Percentiles rank a stretch among this genome's conserved stretches.
Conservation (phyloP, 306 rosid genomes). For the Casuarina glauca region DNA sequence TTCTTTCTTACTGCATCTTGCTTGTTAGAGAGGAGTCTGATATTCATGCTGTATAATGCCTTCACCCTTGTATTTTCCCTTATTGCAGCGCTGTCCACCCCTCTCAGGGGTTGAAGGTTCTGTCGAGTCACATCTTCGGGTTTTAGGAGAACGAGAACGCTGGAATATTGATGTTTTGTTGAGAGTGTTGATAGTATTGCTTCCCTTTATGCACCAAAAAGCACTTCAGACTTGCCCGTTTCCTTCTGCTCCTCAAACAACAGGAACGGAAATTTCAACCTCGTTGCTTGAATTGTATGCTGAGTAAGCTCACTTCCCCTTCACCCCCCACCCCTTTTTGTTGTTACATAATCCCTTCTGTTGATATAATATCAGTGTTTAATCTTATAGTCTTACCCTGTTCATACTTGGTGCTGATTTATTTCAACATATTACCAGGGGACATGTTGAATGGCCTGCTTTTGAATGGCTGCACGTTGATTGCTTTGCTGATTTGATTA, state of each 20-base stretch:
- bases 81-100: conserved; percentile 85
- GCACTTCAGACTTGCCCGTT: conserved; percentile 80
- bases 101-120: conserved; percentile 99
- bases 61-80: conserved; percentile 16
- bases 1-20: conserved; percentile 21
- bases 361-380: conserved; percentile 18
- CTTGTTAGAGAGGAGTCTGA: conserved; percentile 17
- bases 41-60: conserved; percentile 5
- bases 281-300: conserved; percentile 81
- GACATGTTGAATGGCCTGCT: conserved; percentile 72
- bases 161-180: conserved; percentile 90
- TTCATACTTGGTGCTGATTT: conserved; percentile 30
- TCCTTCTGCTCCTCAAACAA: conserved; percentile 54
- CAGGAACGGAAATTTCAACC: conserved; percentile 53
- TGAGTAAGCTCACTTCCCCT: conserved; percentile 40
- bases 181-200: conserved; percentile 71
- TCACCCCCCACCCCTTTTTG: not conserved
- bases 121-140: conserved; percentile 84
- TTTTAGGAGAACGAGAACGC: conserved; percentile 90
- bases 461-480: conserved; percentile 94
- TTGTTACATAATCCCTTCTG: conserved; percentile 16
- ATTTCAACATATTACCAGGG: conserved; percentile 56
- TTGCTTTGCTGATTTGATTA: conserved; percentile 85
- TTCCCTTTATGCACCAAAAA: conserved; percentile 62
- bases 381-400: conserved; percentile 28